Evolutionary conservation across 129 eudicot genomes (phyloP).

Genomic region (Oenanthe sinensis): DNA sequence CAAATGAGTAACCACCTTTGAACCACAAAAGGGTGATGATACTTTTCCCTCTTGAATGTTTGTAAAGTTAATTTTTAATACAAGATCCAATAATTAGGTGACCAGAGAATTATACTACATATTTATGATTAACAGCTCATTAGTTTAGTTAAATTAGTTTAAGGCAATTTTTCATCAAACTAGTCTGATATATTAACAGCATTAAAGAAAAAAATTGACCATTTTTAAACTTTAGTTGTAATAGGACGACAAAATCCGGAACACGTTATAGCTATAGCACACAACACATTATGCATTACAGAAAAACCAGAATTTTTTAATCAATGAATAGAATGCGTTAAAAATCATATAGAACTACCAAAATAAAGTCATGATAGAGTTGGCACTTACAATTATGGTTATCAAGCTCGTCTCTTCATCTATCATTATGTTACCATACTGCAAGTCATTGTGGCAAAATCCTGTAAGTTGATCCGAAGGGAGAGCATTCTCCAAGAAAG

Average conservation of each 20-base stretch:
- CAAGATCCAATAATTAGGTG: constrained; percentile 1
- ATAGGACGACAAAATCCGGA: neutral
- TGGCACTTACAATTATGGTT: constrained; percentile 74
- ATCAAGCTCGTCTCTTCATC: constrained; percentile 70
- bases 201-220: neutral
- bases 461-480: constrained; percentile 33
- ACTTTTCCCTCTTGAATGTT: neutral
- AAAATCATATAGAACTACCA: neutral
- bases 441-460: constrained; percentile 97
- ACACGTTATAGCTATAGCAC: neutral
- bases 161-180: neutral
- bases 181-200: neutral
- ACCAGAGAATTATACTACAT: neutral
- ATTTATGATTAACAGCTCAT: neutral
- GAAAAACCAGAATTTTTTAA: neutral
- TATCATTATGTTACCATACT: constrained; percentile 97
- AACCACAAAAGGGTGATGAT: neutral
- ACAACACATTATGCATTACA: neutral
- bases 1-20: neutral
- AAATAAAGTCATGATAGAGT: constrained; percentile 8
- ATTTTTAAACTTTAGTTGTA: neutral
- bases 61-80: neutral
- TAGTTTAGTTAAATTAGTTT: neutral
- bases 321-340: neutral
- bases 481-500: constrained; percentile 41